These are phyloP conservation scores for Cryptococcus deneoformans DNA, from an alignment of 1,284 basidiomycete genomes.

Conservation along the genomic window DNA sequence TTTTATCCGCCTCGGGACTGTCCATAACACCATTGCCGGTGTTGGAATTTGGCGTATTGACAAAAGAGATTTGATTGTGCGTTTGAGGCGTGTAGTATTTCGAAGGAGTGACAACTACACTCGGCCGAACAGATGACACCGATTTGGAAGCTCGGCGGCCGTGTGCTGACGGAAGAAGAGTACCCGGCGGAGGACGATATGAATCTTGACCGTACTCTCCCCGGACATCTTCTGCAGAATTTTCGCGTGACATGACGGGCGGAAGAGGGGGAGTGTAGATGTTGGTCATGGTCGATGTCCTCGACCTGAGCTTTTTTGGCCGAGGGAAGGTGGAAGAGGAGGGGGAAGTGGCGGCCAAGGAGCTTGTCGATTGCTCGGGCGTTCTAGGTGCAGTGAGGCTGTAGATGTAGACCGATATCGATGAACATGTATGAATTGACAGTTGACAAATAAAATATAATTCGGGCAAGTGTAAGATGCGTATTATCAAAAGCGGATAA, in stretches of 20 bases:
- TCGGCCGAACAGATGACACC: conserved; percentile 9
- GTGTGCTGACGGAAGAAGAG: not conserved
- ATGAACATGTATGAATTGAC: not conserved
- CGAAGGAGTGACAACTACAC: conserved; percentile 6
- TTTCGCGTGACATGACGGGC: conserved; percentile 36
- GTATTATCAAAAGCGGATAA: too few relatives aligned
- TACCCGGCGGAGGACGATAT: not conserved
- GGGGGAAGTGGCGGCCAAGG: not conserved
- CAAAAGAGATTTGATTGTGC: not conserved
- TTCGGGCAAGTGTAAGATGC: not conserved
- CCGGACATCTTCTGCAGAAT: conserved; percentile 23
- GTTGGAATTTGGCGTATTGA: not conserved
- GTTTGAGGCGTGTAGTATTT: conserved; percentile 16
- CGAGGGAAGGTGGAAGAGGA: conserved; percentile 7
- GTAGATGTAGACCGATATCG: not conserved
- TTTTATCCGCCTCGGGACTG: conserved; percentile 6
- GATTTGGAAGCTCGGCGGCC: conserved; percentile 14
- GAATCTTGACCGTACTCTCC: not conserved
- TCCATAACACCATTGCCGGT: not conserved
- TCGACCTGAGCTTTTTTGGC: conserved; percentile 17
- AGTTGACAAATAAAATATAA: not conserved
- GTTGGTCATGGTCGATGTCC: conserved; percentile 36
- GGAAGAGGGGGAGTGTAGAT: conserved; percentile 26
- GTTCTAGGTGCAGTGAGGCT: not conserved
- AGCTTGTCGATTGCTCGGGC: not conserved